Evolutionary conservation across 129 eudicot genomes (phyloP).

Genomic region (Saussurea involucrata): DNA sequence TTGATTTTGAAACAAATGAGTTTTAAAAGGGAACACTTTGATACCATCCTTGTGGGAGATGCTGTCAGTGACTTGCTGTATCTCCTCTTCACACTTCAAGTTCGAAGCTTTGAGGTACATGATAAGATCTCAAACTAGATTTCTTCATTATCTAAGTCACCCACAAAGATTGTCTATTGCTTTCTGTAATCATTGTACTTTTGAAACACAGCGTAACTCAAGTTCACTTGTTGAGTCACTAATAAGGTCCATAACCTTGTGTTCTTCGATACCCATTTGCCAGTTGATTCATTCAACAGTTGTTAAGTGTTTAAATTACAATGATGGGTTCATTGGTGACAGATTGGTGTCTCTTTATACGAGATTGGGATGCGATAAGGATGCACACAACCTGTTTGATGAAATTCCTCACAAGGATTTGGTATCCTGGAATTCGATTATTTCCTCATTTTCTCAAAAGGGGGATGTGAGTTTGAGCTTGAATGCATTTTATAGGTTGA

Average conservation of each 20-base stretch:
- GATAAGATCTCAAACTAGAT: slow-evolving; percentile 5
- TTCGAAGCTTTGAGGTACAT: not conserved
- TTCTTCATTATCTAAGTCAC: not conserved
- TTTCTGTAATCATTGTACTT: not conserved
- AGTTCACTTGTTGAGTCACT: slow-evolving; percentile 20
- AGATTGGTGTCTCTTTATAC: slow-evolving; percentile 42
- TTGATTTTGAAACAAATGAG: not conserved
- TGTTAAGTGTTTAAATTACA: slow-evolving; percentile 29
- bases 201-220: slow-evolving; percentile 12
- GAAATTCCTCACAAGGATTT: slow-evolving; percentile 48
- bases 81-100: not conserved
- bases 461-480: slow-evolving; percentile 36
- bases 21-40: not conserved
- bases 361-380: slow-evolving; percentile 10
- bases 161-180: not conserved
- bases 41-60: too few species aligned
- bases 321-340: slow-evolving; percentile 45
- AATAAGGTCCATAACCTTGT: slow-evolving; percentile 22
- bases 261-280: slow-evolving; percentile 23
- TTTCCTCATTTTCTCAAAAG: slow-evolving; percentile 28
- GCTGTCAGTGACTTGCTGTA: not conserved
- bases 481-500: slow-evolving; percentile 31
- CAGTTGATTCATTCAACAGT: slow-evolving; percentile 25
- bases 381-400: slow-evolving; percentile 50
- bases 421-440: slow-evolving; percentile 49